Conservation (phyloP, 2,329 filamentous ascomycete species). For the Hirsutella rhossiliensis region DNA sequence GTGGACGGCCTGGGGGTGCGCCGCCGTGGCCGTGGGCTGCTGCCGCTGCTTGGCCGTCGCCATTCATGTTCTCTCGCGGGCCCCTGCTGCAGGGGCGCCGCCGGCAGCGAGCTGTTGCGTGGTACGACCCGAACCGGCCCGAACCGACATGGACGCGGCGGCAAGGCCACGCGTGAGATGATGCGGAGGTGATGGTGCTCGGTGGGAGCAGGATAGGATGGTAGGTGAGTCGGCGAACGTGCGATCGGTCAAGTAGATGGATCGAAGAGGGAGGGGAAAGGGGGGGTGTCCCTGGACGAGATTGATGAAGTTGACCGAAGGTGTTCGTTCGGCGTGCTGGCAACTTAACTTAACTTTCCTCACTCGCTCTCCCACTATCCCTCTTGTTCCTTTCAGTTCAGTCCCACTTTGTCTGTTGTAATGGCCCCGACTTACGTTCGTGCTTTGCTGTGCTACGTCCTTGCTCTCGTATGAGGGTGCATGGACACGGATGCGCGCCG, state of each 20-base stretch:
- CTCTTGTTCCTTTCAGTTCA: too few relatives aligned
- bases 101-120: too few relatives aligned
- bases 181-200: not conserved
- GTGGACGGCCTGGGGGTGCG: conserved; percentile 7
- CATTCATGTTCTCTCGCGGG: not conserved
- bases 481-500: too few relatives aligned
- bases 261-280: not conserved
- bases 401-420: too few relatives aligned
- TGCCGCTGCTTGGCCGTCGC: not conserved
- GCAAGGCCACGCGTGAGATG: not conserved
- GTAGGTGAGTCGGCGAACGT: not conserved
- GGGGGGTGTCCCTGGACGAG: not conserved
- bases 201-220: not conserved
- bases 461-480: too few relatives aligned
- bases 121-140: too few relatives aligned
- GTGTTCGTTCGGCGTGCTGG: too few relatives aligned
- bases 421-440: too few relatives aligned
- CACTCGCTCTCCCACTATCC: too few relatives aligned
- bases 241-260: not conserved
- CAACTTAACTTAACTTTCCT: too few relatives aligned
- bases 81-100: too few relatives aligned
- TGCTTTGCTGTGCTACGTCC: too few relatives aligned
- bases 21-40: not conserved
- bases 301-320: not conserved
- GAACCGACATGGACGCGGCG: not conserved